phyloP scores from a whole-genome alignment of 2,329 filamentous ascomycete species.

The Ascochyta lentis region DNA sequence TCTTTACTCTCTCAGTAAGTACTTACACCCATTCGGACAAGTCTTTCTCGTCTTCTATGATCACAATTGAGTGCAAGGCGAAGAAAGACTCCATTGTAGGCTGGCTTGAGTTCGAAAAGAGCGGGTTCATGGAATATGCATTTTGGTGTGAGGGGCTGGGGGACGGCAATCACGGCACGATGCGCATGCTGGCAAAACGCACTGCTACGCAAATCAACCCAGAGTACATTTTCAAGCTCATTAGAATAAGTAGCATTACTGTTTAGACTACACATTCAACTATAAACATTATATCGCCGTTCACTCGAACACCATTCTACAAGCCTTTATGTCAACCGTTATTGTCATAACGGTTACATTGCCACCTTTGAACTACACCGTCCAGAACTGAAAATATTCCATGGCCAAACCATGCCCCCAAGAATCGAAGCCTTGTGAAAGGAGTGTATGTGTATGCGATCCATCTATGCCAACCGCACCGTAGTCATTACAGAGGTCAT shows the following conservation, averaged over 20 bases:
- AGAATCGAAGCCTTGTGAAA: slow-evolving; percentile 14
- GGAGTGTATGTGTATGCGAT: slow-evolving; percentile 12
- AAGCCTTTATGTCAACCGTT: slow-evolving; percentile 7
- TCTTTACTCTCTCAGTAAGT: too few species aligned
- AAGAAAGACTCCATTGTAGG: too few species aligned
- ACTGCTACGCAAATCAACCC: neutral
- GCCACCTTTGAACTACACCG: slow-evolving; percentile 1
- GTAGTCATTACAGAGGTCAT: slow-evolving; percentile 14
- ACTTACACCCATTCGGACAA: too few species aligned
- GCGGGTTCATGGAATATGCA: too few species aligned
- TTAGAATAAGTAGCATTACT: slow-evolving; percentile 6
- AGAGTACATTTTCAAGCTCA: neutral
- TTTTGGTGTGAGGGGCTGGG: too few species aligned
- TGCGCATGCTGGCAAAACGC: too few species aligned
- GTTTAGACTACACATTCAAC: slow-evolving; percentile 5
- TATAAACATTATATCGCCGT: slow-evolving; percentile 10
- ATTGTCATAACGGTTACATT: neutral
- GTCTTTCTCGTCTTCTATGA: too few species aligned
- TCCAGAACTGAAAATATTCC: slow-evolving; percentile 13
- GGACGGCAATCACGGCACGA: too few species aligned
- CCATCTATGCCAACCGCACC: slow-evolving; percentile 13
- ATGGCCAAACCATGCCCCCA: slow-evolving; percentile 12
- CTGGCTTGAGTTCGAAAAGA: too few species aligned
- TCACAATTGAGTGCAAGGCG: too few species aligned
- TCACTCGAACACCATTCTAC: slow-evolving; percentile 4